These are phyloP conservation scores for Boletellus emodensis DNA, from an alignment of 768 basidiomycete species.

Conservation along the genomic window DNA sequence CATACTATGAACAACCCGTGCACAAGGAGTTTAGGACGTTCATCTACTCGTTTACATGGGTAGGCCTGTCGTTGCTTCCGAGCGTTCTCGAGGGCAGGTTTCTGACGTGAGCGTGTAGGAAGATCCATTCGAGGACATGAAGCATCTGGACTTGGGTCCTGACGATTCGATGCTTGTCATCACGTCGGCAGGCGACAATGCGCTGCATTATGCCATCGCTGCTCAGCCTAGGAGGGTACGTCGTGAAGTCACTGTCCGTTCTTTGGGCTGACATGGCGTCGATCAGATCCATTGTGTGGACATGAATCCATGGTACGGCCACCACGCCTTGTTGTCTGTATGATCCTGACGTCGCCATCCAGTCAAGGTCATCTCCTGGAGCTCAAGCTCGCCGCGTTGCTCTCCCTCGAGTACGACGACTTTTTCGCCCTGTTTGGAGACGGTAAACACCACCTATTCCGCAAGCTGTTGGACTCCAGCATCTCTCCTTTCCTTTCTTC, in stretches of 20 bases:
- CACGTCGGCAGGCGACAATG: conserved; percentile 77
- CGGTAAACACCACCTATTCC: conserved; percentile 58
- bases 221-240: conserved; percentile 51
- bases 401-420: conserved; percentile 52
- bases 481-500: conserved; percentile 68
- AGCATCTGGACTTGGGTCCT: conserved; percentile 50
- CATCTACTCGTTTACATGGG: conserved; percentile 64
- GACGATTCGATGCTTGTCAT: conserved; percentile 71
- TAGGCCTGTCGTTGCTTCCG: conserved; percentile 26
- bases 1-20: conserved; percentile 63
- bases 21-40: conserved; percentile 66
- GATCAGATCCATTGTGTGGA: conserved; percentile 64
- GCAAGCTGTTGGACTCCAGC: conserved; percentile 51
- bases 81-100: too few species aligned
- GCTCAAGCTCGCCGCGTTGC: conserved; percentile 68
- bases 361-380: conserved; percentile 77
- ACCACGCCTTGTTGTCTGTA: not conserved
- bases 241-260: not conserved
- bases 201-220: conserved; percentile 72
- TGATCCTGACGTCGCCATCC: not conserved
- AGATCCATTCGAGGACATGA: conserved; percentile 68
- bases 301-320: conserved; percentile 58
- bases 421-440: conserved; percentile 67
- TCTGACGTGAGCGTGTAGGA: too few species aligned
- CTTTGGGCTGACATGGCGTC: not conserved